These are phyloP conservation scores for Hibiscus syriacus DNA, from an alignment of 345 rosid species.

Conservation along the genomic window DNA sequence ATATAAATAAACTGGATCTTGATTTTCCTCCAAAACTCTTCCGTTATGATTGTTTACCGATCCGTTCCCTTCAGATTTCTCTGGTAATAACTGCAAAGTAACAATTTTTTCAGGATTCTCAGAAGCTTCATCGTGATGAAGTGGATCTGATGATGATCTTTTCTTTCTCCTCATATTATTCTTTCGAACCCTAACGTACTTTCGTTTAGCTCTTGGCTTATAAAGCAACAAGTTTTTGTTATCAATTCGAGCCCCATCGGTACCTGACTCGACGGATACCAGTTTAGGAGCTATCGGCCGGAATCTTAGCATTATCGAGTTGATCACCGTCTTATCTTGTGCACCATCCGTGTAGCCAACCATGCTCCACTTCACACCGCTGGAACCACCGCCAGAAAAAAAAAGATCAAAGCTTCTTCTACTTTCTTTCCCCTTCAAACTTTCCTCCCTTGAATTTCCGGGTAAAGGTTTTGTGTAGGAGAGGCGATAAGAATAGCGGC, in stretches of 20 bases:
- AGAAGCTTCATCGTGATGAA: conserved; percentile 4
- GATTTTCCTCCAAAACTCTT: not conserved
- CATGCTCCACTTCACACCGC: conserved; percentile 16
- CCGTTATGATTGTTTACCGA: not conserved
- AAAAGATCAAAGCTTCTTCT: not conserved
- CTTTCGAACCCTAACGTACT: conserved; percentile 63
- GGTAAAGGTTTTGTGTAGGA: not conserved
- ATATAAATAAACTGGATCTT: conserved; percentile 3
- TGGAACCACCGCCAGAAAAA: conserved; percentile 5
- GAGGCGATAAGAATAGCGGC: conserved; percentile 15
- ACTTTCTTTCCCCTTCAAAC: not conserved
- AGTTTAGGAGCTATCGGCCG: conserved; percentile 94
- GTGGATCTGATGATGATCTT: conserved; percentile 13
- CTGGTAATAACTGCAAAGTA: conserved; percentile 58
- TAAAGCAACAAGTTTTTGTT: conserved; percentile 18
- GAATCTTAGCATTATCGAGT: conserved; percentile 61
- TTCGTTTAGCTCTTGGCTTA: conserved; percentile 45
- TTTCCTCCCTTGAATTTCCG: not conserved
- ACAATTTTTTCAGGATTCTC: conserved; percentile 8
- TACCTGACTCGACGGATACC: conserved; percentile 16
- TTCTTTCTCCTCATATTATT: conserved; percentile 21
- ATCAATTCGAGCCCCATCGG: conserved; percentile 11
- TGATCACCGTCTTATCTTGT: conserved; percentile 38
- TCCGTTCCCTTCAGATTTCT: conserved; percentile 17
- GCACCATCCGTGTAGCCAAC: conserved; percentile 19